Conservation (phyloP, 208 protist genomes). For the Vickermania spadyakhi region DNA sequence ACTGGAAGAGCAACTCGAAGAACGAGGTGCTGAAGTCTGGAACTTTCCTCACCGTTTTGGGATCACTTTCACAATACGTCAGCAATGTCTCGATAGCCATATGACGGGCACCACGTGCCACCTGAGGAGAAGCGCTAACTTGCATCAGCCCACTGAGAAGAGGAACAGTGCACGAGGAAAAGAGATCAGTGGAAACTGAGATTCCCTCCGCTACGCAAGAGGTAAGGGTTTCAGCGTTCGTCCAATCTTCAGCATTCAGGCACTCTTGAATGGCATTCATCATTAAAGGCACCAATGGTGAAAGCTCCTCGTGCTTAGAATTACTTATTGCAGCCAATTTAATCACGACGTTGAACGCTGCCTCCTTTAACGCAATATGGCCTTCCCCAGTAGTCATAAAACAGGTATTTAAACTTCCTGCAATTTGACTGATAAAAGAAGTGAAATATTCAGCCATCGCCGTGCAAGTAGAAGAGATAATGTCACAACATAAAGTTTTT, state of each 20-base stretch:
- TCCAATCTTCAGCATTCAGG: constrained; percentile 58
- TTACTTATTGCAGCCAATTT: constrained; percentile 33
- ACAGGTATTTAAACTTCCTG: constrained; percentile 41
- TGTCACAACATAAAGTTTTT: constrained; percentile 71
- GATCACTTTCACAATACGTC: constrained; percentile 67
- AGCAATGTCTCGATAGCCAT: constrained; percentile 77
- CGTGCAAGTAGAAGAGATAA: constrained; percentile 41
- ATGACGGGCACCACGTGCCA: constrained; percentile 43
- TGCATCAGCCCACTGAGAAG: constrained; percentile 68
- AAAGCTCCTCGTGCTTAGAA: constrained; percentile 17
- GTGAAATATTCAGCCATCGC: constrained; percentile 46
- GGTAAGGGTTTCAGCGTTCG: constrained; percentile 41
- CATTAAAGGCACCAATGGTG: constrained; percentile 50
- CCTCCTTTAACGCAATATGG: constrained; percentile 28
- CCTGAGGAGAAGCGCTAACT: constrained; percentile 43
- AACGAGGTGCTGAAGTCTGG: constrained; percentile 68
- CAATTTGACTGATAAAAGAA: constrained; percentile 24
- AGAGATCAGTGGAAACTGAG: constrained; percentile 29
- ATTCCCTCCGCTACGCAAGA: constrained; percentile 49
- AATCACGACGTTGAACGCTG: constrained; percentile 53
- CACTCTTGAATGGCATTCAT: constrained; percentile 46
- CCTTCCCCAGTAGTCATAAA: constrained; percentile 17
- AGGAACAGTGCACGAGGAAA: constrained; percentile 31
- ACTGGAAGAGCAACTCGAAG: constrained; percentile 80
- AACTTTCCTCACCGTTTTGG: constrained; percentile 73